These are phyloP conservation scores for Aspergillus unguis DNA, from an alignment of 2,329 filamentous ascomycete genomes.

Conservation along the genomic window DNA sequence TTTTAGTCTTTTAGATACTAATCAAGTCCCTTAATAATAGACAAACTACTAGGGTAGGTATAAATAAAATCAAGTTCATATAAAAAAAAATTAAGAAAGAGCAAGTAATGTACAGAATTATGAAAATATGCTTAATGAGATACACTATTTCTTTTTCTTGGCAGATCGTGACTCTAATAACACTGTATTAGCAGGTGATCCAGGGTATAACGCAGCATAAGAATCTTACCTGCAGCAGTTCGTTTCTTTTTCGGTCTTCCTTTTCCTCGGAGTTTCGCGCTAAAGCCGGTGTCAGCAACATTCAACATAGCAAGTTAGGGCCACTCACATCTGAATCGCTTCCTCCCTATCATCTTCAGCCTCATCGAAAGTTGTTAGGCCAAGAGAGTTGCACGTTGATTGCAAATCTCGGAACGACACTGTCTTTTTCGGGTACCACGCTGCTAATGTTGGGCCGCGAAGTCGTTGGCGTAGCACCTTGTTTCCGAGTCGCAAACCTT, in stretches of 20 bases:
- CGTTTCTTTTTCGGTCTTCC: slow-evolving; percentile 86
- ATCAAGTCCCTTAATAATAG: too few species aligned
- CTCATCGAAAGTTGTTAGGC: slow-evolving; percentile 68
- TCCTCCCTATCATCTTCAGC: slow-evolving; percentile 73
- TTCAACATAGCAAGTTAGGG: not conserved
- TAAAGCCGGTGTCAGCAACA: slow-evolving; percentile 31
- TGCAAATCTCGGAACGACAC: slow-evolving; percentile 71
- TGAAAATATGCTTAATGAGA: too few species aligned
- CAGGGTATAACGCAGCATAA: not conserved
- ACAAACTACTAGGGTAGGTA: too few species aligned
- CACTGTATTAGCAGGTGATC: not conserved
- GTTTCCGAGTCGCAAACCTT: slow-evolving; percentile 77
- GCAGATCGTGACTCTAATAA: slow-evolving; percentile 24
- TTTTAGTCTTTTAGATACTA: too few species aligned
- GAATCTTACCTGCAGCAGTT: slow-evolving; percentile 44
- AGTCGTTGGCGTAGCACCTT: slow-evolving; percentile 87
- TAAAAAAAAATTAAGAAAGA: not conserved
- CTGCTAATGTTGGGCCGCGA: slow-evolving; percentile 73
- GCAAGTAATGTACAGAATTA: not conserved
- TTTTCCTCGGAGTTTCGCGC: slow-evolving; percentile 77
- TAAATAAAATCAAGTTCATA: too few species aligned
- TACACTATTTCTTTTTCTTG: slow-evolving; percentile 28
- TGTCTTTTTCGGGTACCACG: slow-evolving; percentile 81
- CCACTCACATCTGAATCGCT: slow-evolving; percentile 58
- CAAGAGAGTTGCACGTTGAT: slow-evolving; percentile 61